A percentile compares a stretch with the other conserved stretches of the same genome.
These are phyloP conservation scores for Trifolium fragiferum DNA, from an alignment of 306 rosid genomes.

Conservation along the genomic window DNA sequence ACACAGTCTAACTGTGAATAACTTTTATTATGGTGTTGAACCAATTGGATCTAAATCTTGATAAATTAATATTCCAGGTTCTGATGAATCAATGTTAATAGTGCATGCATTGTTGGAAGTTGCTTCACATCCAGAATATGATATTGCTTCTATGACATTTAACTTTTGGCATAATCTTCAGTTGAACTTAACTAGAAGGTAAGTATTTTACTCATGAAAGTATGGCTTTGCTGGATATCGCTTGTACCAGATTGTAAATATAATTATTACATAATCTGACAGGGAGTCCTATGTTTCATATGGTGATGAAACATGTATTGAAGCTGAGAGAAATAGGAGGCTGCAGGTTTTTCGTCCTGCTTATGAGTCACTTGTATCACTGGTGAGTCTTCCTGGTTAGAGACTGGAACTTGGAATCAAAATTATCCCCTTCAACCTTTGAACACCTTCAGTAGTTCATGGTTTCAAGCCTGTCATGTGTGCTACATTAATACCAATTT, in stretches of 20 bases:
- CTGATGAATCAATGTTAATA: constrained; percentile 87
- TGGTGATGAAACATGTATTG: constrained; percentile 72
- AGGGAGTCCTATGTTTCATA: constrained; percentile 80
- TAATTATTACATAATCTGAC: constrained; percentile 44
- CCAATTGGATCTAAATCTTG: constrained; percentile 39
- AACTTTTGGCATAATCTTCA: constrained; percentile 99
- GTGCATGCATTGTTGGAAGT: constrained; percentile 97
- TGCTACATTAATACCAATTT: constrained; percentile 26
- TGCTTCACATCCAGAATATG: constrained; percentile 94
- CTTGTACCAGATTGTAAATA: constrained; percentile 41
- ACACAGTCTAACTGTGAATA: constrained; percentile 23
- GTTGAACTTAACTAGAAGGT: constrained; percentile 88
- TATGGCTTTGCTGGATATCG: constrained; percentile 24
- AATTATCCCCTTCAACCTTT: constrained; percentile 15
- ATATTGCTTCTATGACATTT: constrained; percentile 92
- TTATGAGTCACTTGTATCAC: constrained; percentile 91
- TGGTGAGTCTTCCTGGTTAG: constrained; percentile 65
- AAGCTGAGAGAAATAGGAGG: constrained; percentile 91
- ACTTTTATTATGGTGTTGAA: constrained; percentile 36
- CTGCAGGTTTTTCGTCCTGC: constrained; percentile 83
- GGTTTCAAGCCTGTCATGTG: constrained; percentile 14
- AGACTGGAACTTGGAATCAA: constrained; percentile 27
- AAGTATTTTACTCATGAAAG: constrained; percentile 24
- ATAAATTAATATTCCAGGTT: constrained; percentile 61
- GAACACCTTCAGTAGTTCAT: constrained; percentile 4